Base-by-base conservation (phyloP, 148 eudicot genomes). In the Persicaria maculosa region DNA sequence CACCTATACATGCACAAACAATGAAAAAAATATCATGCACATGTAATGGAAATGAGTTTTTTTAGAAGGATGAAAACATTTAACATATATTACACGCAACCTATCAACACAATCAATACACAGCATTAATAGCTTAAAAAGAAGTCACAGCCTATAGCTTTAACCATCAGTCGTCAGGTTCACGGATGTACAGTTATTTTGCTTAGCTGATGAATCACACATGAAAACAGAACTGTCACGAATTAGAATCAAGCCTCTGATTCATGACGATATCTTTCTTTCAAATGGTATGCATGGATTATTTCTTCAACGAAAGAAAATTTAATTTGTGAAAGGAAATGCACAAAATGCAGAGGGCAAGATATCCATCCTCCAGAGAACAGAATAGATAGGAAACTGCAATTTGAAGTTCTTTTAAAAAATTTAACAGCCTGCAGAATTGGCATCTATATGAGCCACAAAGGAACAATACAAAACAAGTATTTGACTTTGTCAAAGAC, bases 1-100 rank as follows among this genome's bases (percentile, higher is more conserved):
- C 43, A 93, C 92, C 98, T 93, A 75, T 22, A 78, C 52, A 17
- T 65, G 68, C 61, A 77, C 40, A 7, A 64, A 72, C 48, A 45
- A 57, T 25, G 25, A 36, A 46, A 44, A 44, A 68, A 68, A 17
- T 36, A 8, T 44, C 14, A 74, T 61, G 10, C 7, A 4, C 20
- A 15, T 36, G 46, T 14, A 65, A 6, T 12, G 9, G 7, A 40
- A 40, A 65, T 65, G 44, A 65, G 4, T 10, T 62, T 36, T 36
- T 36, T n/a, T 44, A 65, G 6, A 46, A 65, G 17, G 3, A 31
- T 1, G 47, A 65, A 3, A 9, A 15, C 47, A 65, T 11, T 65
- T 65, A 65, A 36, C 17, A 43, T 36, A 43, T 65, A 65, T 65
- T 46, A 36, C 17, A 65, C 19, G 5, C 17, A 65, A 20, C 70